Evolutionary conservation across 345 rosid genomes (phyloP).

Genomic region (Populus pruinosa): DNA sequence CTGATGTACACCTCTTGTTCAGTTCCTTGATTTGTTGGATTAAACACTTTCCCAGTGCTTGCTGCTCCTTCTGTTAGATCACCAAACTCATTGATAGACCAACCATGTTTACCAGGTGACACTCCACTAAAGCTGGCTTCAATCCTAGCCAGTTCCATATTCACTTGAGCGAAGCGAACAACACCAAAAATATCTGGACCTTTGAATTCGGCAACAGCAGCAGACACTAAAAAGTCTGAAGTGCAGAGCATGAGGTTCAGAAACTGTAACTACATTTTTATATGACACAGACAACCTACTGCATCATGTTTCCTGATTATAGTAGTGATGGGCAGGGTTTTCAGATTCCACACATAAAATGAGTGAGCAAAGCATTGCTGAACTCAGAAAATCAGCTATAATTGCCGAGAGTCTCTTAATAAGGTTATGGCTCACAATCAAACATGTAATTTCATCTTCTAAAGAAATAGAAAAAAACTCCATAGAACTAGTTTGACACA

Average conservation of each 20-base stretch:
- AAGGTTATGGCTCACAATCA: not conserved
- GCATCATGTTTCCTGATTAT: not conserved
- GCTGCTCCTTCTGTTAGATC: slow-evolving; percentile 90
- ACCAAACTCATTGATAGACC: slow-evolving; percentile 90
- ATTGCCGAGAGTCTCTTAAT: not conserved
- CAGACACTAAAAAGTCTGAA: slow-evolving; percentile 81
- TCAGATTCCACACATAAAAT: not conserved
- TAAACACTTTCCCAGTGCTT: slow-evolving; percentile 74
- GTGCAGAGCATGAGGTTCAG: not conserved
- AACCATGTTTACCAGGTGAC: slow-evolving; percentile 74
- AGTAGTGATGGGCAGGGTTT: not conserved
- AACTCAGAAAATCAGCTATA: not conserved
- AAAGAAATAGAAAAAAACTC: no score
- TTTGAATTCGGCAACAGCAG: slow-evolving; percentile 92
- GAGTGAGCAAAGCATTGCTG: not conserved
- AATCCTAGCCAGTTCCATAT: slow-evolving; percentile 80
- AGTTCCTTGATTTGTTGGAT: slow-evolving; percentile 39
- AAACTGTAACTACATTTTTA: not conserved
- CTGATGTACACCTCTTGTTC: slow-evolving; percentile 46
- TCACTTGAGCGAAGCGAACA: slow-evolving; percentile 84
- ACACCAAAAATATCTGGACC: slow-evolving; percentile 89
- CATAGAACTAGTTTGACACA: no score
- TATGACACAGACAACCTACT: not conserved
- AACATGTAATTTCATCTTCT: not conserved
- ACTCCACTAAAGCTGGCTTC: slow-evolving; percentile 84